Base-by-base conservation (phyloP, 495 filamentous ascomycete genomes). In the Aspergillus cristatus region DNA sequence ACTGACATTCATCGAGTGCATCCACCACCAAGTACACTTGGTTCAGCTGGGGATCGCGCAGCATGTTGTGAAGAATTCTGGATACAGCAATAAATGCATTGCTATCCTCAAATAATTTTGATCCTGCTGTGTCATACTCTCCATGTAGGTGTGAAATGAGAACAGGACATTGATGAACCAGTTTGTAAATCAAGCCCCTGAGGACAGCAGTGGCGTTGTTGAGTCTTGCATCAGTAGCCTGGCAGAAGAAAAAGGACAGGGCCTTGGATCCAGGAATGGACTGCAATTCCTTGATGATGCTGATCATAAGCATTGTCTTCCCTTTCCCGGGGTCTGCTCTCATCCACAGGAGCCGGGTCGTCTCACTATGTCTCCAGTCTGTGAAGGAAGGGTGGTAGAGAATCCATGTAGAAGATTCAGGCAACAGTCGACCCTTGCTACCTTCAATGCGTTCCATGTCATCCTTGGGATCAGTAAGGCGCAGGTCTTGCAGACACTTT, bases 211-310 rank as follows among this genome's bases (percentile, higher is more conserved):
- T 57, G n/a, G 63, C 55, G 37, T 56, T 64, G 42, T 65, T 63
- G 18, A 70, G 36, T 7, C 47, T 43, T 0, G 17, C 7, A 25
- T 64, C 45, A 11, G 58, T 56, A 17, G 52, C 56, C 45, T 71
- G 60, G 36, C 63, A 72, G 46, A 73, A 70, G 50, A 73, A 73
- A 49, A 60, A 72, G 7, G 56, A 57, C 5, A 72, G 35, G 1
- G 45, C 11, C 20, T 8, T 24, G 20, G 20, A 24, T 15, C 37
- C 32, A 13, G 10, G 43, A 40, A 13, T 1, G 2, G 11, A 22
- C n/a, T 25, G 14, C 11, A 69, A 38, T 14, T 68, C 48, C 14
- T 68, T 41, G 17, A 67, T 60, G 20, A 70, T 61, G 7, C 61
- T 62, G 15, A 49, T 62, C 7, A 74, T 34, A 0, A 72, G 51